phyloP scores from a whole-genome alignment of 2,329 filamentous ascomycete genomes.

The Grosmannia clavigera region DNA sequence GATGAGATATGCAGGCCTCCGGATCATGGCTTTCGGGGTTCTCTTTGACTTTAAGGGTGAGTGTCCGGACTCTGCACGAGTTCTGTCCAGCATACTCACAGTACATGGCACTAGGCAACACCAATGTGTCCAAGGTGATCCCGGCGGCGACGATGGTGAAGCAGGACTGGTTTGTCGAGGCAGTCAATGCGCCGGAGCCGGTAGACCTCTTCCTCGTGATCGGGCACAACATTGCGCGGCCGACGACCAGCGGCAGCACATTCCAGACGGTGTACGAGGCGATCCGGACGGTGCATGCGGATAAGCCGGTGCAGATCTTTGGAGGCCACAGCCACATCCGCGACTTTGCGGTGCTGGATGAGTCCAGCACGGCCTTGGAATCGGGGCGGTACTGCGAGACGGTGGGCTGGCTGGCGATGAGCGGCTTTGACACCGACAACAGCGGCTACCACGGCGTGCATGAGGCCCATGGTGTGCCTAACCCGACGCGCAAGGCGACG shows the following conservation, averaged over 20 bases:
- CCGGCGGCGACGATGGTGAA: slow-evolving; percentile 37
- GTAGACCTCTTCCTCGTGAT: slow-evolving; percentile 53
- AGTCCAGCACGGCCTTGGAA: slow-evolving; percentile 47
- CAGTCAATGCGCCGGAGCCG: slow-evolving; percentile 37
- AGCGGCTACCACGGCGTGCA: slow-evolving; percentile 26
- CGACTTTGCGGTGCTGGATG: slow-evolving; percentile 52
- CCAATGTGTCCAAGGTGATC: slow-evolving; percentile 48
- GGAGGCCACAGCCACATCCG: slow-evolving; percentile 54
- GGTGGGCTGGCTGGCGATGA: slow-evolving; percentile 53
- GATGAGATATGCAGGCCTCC: slow-evolving; percentile 17
- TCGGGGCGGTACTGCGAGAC: slow-evolving; percentile 58
- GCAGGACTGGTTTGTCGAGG: slow-evolving; percentile 47
- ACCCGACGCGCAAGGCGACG: slow-evolving; percentile 27
- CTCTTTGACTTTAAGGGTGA: slow-evolving; percentile 34
- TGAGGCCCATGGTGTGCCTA: slow-evolving; percentile 24
- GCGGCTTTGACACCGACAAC: slow-evolving; percentile 36
- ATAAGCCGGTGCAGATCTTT: slow-evolving; percentile 51
- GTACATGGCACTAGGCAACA: slow-evolving; percentile 29
- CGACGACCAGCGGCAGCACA: slow-evolving; percentile 29
- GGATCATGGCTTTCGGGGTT: slow-evolving; percentile 32
- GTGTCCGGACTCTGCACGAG: background rate
- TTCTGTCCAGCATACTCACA: slow-evolving; percentile 11
- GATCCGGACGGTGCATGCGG: slow-evolving; percentile 42
- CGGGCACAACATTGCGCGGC: slow-evolving; percentile 48
- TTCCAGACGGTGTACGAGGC: slow-evolving; percentile 37